Evolutionary conservation across 805 yeast genomes (phyloP).

Genomic region (Metschnikowia sp.): DNA sequence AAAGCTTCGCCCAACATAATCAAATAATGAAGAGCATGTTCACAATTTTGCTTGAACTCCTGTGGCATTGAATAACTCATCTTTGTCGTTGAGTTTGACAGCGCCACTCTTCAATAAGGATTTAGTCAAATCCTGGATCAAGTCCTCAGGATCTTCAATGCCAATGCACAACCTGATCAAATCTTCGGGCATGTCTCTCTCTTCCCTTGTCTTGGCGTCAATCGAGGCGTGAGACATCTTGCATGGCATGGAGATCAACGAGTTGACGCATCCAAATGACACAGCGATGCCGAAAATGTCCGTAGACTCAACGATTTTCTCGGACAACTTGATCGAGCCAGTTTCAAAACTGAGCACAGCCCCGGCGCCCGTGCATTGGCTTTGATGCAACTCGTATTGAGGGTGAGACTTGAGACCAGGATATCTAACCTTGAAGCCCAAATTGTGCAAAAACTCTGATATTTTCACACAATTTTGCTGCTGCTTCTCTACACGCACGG

Average conservation of each 20-base stretch:
- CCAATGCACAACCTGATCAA: slow-evolving; percentile 88
- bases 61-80: slow-evolving; percentile 40
- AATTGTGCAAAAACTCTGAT: slow-evolving; percentile 66
- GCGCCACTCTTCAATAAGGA: slow-evolving; percentile 71
- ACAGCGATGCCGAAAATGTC: slow-evolving; percentile 85
- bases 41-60: slow-evolving; percentile 28
- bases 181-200: slow-evolving; percentile 90
- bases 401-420: slow-evolving; percentile 85
- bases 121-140: slow-evolving; percentile 72
- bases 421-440: slow-evolving; percentile 76
- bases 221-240: slow-evolving; percentile 97
- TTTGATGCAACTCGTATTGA: slow-evolving; percentile 72
- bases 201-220: slow-evolving; percentile 80
- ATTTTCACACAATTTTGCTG: slow-evolving; percentile 74
- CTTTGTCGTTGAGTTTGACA: slow-evolving; percentile 37
- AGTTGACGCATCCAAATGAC: slow-evolving; percentile 91
- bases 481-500: slow-evolving; percentile 83
- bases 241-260: slow-evolving; percentile 90
- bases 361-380: slow-evolving; percentile 80
- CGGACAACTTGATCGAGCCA: slow-evolving; percentile 63
- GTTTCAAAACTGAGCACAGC: slow-evolving; percentile 90
- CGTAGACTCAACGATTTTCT: slow-evolving; percentile 70
- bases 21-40: not conserved
- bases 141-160: slow-evolving; percentile 77
- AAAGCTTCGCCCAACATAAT: too few relatives aligned